phyloP scores from a whole-genome alignment of 139 green algal species.

The Diplosphaera chodatii region DNA sequence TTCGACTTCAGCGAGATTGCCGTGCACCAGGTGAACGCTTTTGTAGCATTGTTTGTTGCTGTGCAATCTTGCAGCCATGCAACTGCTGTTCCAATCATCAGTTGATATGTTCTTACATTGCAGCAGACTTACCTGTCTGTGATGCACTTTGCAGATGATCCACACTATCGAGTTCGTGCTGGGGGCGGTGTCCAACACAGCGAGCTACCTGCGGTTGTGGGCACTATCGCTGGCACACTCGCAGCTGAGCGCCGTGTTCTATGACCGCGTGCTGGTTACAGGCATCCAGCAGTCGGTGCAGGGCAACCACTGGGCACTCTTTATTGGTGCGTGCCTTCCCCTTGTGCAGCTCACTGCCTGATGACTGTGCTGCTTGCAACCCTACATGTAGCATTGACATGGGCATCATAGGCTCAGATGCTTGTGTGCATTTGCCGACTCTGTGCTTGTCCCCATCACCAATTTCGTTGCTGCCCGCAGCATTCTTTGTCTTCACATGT shows the following conservation, averaged over 20 bases:
- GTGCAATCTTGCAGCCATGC: too few relatives aligned
- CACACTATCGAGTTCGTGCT: conserved; percentile 99
- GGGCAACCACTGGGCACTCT: conserved; percentile 39
- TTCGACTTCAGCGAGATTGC: conserved; percentile 88
- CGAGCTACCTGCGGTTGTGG: conserved; percentile 97
- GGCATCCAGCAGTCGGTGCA: conserved; percentile 30
- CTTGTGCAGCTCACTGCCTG: too few relatives aligned
- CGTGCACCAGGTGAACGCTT: conserved; percentile 90
- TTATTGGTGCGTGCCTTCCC: conserved; percentile 65
- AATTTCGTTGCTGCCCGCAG: too few relatives aligned
- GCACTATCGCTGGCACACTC: conserved; percentile 93
- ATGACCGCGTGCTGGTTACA: conserved; percentile 88
- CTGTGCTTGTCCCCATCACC: too few relatives aligned
- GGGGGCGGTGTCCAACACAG: conserved; percentile 97
- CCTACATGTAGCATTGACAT: too few relatives aligned
- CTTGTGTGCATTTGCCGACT: too few relatives aligned
- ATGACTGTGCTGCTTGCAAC: too few relatives aligned
- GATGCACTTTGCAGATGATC: conserved; percentile 83
- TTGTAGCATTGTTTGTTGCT: too few relatives aligned
- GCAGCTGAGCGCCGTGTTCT: conserved; percentile 90
- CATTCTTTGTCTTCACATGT: conserved; percentile 84
- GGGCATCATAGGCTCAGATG: too few relatives aligned
- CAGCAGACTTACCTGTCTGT: too few relatives aligned
- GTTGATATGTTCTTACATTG: too few relatives aligned
- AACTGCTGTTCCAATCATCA: too few relatives aligned